Percentiles rank a stretch among this genome's conserved stretches.
Conservation (phyloP, 306 rosid species). For the Lablab purpureus region DNA sequence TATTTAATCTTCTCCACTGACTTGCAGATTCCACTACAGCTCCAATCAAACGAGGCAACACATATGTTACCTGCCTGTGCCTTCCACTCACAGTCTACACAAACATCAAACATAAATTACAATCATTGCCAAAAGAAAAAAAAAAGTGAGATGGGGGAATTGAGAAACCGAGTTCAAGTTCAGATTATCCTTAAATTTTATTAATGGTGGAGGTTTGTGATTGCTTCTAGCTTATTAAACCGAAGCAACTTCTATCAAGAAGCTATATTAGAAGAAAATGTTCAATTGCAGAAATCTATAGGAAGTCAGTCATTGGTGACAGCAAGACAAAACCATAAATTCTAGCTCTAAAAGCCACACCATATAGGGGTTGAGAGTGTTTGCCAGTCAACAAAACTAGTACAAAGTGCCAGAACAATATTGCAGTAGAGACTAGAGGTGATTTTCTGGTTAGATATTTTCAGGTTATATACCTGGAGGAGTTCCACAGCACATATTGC, state of each 20-base stretch:
- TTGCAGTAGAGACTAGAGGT: neutral
- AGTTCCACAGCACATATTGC: slow-evolving; percentile 97
- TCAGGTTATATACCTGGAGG: slow-evolving; percentile 81
- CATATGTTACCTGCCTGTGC: slow-evolving; percentile 94
- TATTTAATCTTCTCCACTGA: slow-evolving; percentile 93
- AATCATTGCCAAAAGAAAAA: slow-evolving; percentile 4
- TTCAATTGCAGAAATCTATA: neutral
- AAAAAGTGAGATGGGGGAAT: neutral
- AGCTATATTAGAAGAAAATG: neutral
- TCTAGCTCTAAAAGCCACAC: neutral
- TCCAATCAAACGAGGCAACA: slow-evolving; percentile 95
- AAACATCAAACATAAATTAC: slow-evolving; percentile 37
- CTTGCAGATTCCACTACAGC: slow-evolving; percentile 99
- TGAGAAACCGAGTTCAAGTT: slow-evolving; percentile 23
- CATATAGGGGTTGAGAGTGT: neutral
- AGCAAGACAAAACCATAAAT: neutral
- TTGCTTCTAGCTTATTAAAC: slow-evolving; percentile 7
- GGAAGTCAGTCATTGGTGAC: neutral
- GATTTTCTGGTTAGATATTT: neutral
- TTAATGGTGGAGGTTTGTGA: neutral
- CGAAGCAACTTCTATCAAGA: neutral
- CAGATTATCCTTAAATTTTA: neutral
- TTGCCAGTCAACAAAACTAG: neutral
- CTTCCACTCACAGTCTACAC: slow-evolving; percentile 97
- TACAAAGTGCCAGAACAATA: neutral